Percentiles rank a stretch among this genome's conserved stretches.
Conservation (phyloP, 768 basidiomycete species). For the Pleurotus ostreatus region DNA sequence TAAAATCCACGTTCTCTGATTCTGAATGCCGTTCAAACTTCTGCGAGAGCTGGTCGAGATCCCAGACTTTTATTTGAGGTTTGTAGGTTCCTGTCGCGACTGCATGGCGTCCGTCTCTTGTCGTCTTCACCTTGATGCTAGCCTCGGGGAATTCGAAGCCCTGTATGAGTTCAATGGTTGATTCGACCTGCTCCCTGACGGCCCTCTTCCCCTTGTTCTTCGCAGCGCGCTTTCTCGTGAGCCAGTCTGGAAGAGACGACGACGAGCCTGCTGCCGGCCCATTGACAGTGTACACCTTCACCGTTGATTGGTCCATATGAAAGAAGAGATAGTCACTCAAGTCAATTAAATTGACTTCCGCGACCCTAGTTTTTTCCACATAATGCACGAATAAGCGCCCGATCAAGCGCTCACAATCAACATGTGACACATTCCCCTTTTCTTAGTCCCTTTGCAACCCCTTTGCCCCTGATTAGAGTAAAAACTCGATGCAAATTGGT, state of each 20-base stretch:
- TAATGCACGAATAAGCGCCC: too few species aligned
- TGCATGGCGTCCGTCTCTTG: constrained; percentile 87
- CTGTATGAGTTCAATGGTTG: constrained; percentile 87
- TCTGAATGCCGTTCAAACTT: constrained; percentile 98
- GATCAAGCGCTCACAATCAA: too few species aligned
- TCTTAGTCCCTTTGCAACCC: too few species aligned
- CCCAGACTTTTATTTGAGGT: constrained; percentile 95
- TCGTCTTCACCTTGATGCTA: constrained; percentile 86
- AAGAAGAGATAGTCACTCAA: not conserved
- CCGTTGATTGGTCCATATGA: constrained; percentile 17
- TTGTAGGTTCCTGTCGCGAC: constrained; percentile 97
- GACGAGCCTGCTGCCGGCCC: constrained; percentile 85
- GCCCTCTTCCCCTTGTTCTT: constrained; percentile 67
- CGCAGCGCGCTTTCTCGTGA: constrained; percentile 64
- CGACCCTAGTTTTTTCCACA: too few species aligned
- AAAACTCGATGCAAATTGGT: too few species aligned
- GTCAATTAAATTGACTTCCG: too few species aligned
- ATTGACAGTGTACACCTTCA: constrained; percentile 95
- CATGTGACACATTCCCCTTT: too few species aligned
- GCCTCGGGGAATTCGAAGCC: constrained; percentile 98
- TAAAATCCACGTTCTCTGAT: constrained; percentile 96
- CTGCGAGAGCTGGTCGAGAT: constrained; percentile 84
- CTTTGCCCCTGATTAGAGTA: too few species aligned
- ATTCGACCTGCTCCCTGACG: constrained; percentile 70
- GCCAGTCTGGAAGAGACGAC: constrained; percentile 93